Conservation (phyloP, 495 filamentous ascomycete genomes). For the Letharia lupina region DNA sequence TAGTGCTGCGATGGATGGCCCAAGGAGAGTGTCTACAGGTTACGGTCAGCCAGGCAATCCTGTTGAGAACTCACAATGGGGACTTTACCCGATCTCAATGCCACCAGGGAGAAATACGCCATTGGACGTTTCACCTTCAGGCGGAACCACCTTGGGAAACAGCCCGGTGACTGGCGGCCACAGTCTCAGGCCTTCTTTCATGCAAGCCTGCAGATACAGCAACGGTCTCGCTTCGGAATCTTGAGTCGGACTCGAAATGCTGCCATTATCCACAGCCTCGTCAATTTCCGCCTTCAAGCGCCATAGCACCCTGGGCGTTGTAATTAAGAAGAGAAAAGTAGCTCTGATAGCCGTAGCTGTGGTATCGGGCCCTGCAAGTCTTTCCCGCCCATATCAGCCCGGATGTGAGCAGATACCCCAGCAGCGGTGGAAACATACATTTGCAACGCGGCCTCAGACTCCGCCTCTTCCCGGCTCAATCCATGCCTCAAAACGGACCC, state of each 20-base stretch:
- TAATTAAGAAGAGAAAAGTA: constrained; percentile 47
- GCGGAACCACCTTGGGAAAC: constrained; percentile 38
- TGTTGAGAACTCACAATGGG: not conserved
- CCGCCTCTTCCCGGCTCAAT: constrained; percentile 31
- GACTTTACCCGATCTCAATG: constrained; percentile 36
- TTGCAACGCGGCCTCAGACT: constrained; percentile 35
- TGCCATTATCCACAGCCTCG: constrained; percentile 30
- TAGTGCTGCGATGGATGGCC: constrained; percentile 43
- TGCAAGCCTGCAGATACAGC: constrained; percentile 48
- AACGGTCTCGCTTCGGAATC: constrained; percentile 34
- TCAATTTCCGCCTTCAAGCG: constrained; percentile 40
- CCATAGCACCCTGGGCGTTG: constrained; percentile 35
- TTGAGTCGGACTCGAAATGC: constrained; percentile 32
- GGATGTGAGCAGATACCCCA: not conserved
- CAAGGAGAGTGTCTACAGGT: constrained; percentile 30
- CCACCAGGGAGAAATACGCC: constrained; percentile 45
- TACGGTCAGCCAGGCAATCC: not conserved
- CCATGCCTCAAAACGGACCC: constrained; percentile 40
- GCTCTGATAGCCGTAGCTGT: constrained; percentile 51
- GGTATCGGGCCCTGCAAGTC: constrained; percentile 55
- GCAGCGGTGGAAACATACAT: constrained; percentile 26
- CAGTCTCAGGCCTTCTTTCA: constrained; percentile 49
- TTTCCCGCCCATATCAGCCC: constrained; percentile 12
- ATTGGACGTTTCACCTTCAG: constrained; percentile 40
- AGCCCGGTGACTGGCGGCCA: constrained; percentile 47